Percentiles rank a stretch among this genome's conserved stretches.
Evolutionary conservation across 139 green algal genomes (phyloP).

Genomic region (Pleodorina starrii): DNA sequence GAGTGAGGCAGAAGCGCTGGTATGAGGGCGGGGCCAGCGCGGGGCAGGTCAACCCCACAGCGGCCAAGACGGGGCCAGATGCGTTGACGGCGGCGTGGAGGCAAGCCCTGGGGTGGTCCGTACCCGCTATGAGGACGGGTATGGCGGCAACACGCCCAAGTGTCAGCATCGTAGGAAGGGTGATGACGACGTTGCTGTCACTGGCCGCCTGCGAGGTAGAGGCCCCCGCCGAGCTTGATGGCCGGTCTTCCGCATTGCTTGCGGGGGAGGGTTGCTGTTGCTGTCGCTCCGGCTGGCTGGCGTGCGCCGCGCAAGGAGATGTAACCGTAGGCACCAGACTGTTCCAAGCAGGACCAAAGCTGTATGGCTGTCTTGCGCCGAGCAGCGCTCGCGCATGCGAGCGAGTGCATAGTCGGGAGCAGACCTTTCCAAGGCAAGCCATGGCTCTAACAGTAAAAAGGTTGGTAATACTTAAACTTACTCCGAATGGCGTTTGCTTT

Average conservation of each 20-base stretch:
- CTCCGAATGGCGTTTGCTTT: no score
- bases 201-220: background rate
- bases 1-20: no score
- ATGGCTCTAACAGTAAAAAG: background rate
- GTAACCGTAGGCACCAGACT: background rate
- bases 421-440: slow-evolving; percentile 18
- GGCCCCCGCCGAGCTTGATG: background rate
- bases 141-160: slow-evolving; percentile 86
- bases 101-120: no score
- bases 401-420: background rate
- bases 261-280: background rate
- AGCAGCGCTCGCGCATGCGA: slow-evolving; percentile 14
- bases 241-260: background rate
- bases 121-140: slow-evolving; percentile 80
- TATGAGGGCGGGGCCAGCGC: no score
- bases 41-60: no score
- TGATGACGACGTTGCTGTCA: slow-evolving; percentile 67
- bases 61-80: no score
- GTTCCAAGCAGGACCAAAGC: background rate
- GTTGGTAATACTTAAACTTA: no score
- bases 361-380: background rate
- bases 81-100: no score
- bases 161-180: slow-evolving; percentile 91
- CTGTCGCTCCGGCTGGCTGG: background rate
- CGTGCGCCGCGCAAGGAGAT: background rate